Evolutionary conservation across 768 basidiomycete genomes (phyloP).

Genomic region (Hemileccinum rubropunctum): DNA sequence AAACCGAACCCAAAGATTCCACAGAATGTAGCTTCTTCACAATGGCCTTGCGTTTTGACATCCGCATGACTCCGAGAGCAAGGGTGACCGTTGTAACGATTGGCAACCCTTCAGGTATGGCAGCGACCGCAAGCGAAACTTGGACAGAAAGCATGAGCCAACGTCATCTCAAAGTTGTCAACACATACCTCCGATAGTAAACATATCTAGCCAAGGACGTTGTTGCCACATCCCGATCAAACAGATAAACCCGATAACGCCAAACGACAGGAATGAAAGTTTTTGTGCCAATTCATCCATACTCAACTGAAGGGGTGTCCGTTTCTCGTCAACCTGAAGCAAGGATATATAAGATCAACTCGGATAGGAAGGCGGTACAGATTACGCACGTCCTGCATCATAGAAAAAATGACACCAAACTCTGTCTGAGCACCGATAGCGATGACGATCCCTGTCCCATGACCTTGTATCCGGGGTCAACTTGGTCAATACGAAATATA

Average conservation of each 20-base stretch:
- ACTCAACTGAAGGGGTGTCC: slow-evolving; percentile 86
- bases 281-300: slow-evolving; percentile 98
- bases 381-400: slow-evolving; percentile 89
- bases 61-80: slow-evolving; percentile 88
- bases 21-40: slow-evolving; percentile 97
- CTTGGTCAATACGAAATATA: slow-evolving; percentile 1
- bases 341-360: background rate
- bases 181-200: slow-evolving; percentile 90
- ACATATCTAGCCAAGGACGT: slow-evolving; percentile 95
- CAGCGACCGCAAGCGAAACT: slow-evolving; percentile 98
- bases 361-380: background rate
- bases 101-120: slow-evolving; percentile 94
- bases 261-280: slow-evolving; percentile 86
- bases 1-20: slow-evolving; percentile 89
- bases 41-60: slow-evolving; percentile 94
- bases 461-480: slow-evolving; percentile 41
- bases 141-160: slow-evolving; percentile 14
- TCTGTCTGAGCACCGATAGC: slow-evolving; percentile 84
- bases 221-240: slow-evolving; percentile 84
- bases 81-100: slow-evolving; percentile 98
- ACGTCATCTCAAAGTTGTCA: background rate
- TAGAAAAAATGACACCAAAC: slow-evolving; percentile 94
- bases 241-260: slow-evolving; percentile 92
- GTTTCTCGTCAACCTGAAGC: slow-evolving; percentile 71
- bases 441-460: slow-evolving; percentile 85